Evolutionary conservation across 345 rosid species (phyloP).

Genomic region (Sisymbrium altissimum): DNA sequence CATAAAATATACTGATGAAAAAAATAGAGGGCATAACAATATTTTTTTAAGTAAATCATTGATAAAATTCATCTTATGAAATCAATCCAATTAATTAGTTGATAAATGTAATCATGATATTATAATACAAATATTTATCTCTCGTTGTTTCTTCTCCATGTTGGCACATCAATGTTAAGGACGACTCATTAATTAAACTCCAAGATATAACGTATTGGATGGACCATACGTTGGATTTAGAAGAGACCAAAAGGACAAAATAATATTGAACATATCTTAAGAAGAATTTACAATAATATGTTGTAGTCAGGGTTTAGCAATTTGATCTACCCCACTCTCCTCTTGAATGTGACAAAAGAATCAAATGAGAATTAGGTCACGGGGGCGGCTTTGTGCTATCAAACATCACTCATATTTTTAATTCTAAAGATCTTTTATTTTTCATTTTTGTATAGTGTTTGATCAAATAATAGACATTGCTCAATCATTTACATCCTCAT

Average conservation of each 20-base stretch:
- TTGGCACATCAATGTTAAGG: slow-evolving; percentile 27
- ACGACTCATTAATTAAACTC: slow-evolving; percentile 34
- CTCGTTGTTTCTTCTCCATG: slow-evolving; percentile 16
- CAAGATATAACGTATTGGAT: slow-evolving; percentile 31
- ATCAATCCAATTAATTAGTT: neutral
- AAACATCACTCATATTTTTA: slow-evolving; percentile 19
- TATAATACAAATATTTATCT: neutral
- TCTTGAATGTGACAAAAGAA: slow-evolving; percentile 39
- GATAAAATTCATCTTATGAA: neutral
- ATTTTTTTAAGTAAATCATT: neutral
- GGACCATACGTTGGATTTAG: slow-evolving; percentile 31
- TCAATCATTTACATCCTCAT: slow-evolving; percentile 32
- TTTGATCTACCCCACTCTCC: slow-evolving; percentile 34
- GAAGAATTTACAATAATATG: slow-evolving; percentile 36
- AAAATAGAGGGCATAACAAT: neutral
- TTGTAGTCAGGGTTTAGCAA: slow-evolving; percentile 37
- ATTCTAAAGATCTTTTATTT: neutral
- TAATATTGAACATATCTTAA: slow-evolving; percentile 26
- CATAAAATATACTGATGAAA: neutral
- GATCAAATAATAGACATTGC: slow-evolving; percentile 35
- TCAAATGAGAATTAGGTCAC: slow-evolving; percentile 37
- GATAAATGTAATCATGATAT: neutral
- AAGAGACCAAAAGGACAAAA: slow-evolving; percentile 34
- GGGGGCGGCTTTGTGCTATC: slow-evolving; percentile 42
- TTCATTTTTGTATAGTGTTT: slow-evolving; percentile 19